Conservation (phyloP, 805 yeast genomes). For the Kodamaea lidongshanica region DNA sequence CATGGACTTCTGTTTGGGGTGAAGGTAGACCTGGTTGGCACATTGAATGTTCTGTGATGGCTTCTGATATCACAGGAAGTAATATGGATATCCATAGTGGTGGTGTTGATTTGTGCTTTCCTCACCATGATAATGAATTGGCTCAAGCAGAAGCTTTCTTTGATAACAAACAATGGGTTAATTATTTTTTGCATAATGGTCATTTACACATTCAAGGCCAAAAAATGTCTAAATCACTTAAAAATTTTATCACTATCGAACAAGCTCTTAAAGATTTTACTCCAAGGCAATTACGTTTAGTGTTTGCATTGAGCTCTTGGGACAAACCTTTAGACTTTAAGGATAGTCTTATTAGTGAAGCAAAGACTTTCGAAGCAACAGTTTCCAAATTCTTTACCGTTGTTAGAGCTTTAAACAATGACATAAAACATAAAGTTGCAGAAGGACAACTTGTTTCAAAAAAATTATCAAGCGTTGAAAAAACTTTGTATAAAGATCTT, state of each 20-base stretch:
- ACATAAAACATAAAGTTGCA: constrained; percentile 45
- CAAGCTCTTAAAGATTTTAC: constrained; percentile 72
- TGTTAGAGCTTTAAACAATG: constrained; percentile 74
- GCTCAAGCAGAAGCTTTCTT: constrained; percentile 95
- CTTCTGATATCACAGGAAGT: constrained; percentile 77
- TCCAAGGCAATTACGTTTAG: constrained; percentile 80
- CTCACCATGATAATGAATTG: constrained; percentile 97
- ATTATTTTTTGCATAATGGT: constrained; percentile 94
- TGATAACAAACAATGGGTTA: constrained; percentile 91
- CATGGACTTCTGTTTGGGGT: constrained; percentile 96
- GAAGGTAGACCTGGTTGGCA: constrained; percentile 99
- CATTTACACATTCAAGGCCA: constrained; percentile 98
- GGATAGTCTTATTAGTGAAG: constrained; percentile 70
- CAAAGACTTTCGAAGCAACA: constrained; percentile 65
- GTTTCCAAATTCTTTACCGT: constrained; percentile 79
- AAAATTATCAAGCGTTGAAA: constrained; percentile 53
- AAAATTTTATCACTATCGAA: constrained; percentile 90
- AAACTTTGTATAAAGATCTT: constrained; percentile 47
- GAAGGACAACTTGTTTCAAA: constrained; percentile 54
- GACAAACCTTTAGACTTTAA: constrained; percentile 89
- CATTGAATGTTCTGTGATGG: constrained; percentile 99
- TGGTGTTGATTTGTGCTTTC: constrained; percentile 95
- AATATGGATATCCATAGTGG: constrained; percentile 94
- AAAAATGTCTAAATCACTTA: constrained; percentile 93
- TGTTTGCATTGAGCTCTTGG: constrained; percentile 91